Base-by-base conservation (phyloP, 1,139 yeast genomes). In the Scheffersomyces insectosa region DNA sequence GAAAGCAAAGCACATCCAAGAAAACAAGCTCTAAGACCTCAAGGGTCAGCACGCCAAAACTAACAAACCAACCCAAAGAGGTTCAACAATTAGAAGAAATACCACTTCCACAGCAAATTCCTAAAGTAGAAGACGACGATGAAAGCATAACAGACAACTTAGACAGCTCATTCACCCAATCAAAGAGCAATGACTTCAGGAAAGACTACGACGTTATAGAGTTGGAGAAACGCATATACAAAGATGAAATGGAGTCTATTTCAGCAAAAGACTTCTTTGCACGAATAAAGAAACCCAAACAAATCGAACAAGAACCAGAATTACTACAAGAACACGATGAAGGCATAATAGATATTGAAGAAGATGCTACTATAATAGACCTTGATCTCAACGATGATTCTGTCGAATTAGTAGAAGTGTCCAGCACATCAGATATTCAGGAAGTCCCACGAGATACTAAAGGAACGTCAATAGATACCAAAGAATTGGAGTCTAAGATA, bases 261-360 rank as follows among this genome's bases (percentile, higher is more conserved):
- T 57, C 70, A 7, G 66, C 75, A 1, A 68, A 55, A 42, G 70
- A 70, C 34, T 50, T 72, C 23, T 58, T 70, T 30, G 45, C 54
- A 11, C 51, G 62, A 11, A 51, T 57, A 35, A 58, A 54, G 29
- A 40, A 43, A 13, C 29, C 23, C 8, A 13, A 36, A 1, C 31
- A 41, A 11, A 23, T 25, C 20, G 33, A 12, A 11, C 27, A 8
- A 31, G 32, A 33, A 28, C 13, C 23, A 31, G 15, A 11, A 11
- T 12, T 16, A 13, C 14, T 31, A 28, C 11, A 23, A 13, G 30
- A 31, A 35, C 15, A 39, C 37, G 23, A 13, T 6, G 13, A 44
- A 38, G 29, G 45, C 34, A 16, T 39, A 13, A 14, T 31, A 14
- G 34, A 31, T 4, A 8, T 31, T 31, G 42, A 34, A 28, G 42